Conservation (phyloP, 164 flowering plant genomes). For the Umbellularia californica region DNA sequence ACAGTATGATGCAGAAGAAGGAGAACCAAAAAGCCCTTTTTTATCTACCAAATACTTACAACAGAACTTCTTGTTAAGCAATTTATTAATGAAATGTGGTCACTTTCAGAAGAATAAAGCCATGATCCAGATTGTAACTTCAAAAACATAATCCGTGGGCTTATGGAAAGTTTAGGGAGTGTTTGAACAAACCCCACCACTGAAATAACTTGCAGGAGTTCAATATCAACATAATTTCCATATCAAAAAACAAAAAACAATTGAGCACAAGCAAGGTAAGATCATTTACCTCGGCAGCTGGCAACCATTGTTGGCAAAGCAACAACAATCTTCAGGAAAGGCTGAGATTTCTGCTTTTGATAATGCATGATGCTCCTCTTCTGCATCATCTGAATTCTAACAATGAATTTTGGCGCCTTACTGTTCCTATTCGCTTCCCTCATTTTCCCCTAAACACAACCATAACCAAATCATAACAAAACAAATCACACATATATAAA, state of each 20-base stretch:
- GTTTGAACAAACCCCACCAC: too few relatives aligned
- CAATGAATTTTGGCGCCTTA: conserved; percentile 53
- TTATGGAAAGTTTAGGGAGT: too few relatives aligned
- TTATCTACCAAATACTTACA: too few relatives aligned
- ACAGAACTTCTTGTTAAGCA: too few relatives aligned
- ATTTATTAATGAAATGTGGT: too few relatives aligned
- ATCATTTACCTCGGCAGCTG: conserved; percentile 72
- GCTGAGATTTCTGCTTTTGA: conserved; percentile 70
- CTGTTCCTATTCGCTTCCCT: conserved; percentile 64
- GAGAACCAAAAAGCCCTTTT: too few relatives aligned
- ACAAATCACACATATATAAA: not conserved
- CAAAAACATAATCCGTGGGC: too few relatives aligned
- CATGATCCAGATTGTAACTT: too few relatives aligned
- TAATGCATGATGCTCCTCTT: conserved; percentile 92
- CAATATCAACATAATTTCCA: too few relatives aligned
- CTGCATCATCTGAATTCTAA: conserved; percentile 69
- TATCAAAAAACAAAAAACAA: not conserved
- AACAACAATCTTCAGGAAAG: conserved; percentile 94
- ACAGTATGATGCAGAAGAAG: too few relatives aligned
- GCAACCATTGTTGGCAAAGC: conserved; percentile 94
- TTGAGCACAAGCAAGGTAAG: not conserved
- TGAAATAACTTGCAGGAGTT: too few relatives aligned
- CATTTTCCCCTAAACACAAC: conserved; percentile 59
- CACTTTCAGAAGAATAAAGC: too few relatives aligned
- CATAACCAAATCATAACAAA: not conserved